Base-by-base conservation (phyloP, 2,329 filamentous ascomycete genomes). In the Hypoxylon sp. region DNA sequence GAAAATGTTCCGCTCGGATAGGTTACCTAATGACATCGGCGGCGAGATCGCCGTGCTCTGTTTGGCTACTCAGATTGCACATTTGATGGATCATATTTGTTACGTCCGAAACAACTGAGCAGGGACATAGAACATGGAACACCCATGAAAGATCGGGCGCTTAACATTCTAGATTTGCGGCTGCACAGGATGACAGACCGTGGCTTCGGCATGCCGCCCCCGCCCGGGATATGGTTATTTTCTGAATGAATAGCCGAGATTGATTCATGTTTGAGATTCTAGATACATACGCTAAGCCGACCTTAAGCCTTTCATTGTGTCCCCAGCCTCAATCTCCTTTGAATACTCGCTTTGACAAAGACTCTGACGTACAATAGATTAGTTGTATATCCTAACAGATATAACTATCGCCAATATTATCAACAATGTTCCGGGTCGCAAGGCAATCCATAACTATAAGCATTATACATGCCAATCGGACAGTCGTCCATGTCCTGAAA, bases 381-480 rank as follows among this genome's bases (percentile, higher is more conserved):
- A 11, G 13, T 9, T 38, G 11, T 10, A 58, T 43, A 17, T 50
- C n/a, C 34, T 43, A 23, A 6, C 21, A 13, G 10, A 55, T 46
- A 38, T 19, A 38, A 21, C 17, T 17, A 11, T 34, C 43, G 52
- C 52, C 17, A 53, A 5, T 11, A 5, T 30, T 11, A 59, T 51
- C 34, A 36, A 21, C 60, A 64, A n/a, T 59, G 43, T 3, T 68
- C 61, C 6, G 50, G 41, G 21, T 56, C 49, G 25, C 73, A 76
- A 38, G 73, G 74, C 41, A 76, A 49, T 7, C 73, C 74, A 32
- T 77, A 77, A 52, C 72, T 76, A 32, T 76, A 77, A 0, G 72
- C n/a, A 9, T 69, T 77, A 38, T 78, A 79, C 6, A 78, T 60
- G 2, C 77, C 76, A 58, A 78, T 78, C 3, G 77, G 72, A 32